Conservation (phyloP, 2,329 filamentous ascomycete species). For the Mollisiaceae sp. region DNA sequence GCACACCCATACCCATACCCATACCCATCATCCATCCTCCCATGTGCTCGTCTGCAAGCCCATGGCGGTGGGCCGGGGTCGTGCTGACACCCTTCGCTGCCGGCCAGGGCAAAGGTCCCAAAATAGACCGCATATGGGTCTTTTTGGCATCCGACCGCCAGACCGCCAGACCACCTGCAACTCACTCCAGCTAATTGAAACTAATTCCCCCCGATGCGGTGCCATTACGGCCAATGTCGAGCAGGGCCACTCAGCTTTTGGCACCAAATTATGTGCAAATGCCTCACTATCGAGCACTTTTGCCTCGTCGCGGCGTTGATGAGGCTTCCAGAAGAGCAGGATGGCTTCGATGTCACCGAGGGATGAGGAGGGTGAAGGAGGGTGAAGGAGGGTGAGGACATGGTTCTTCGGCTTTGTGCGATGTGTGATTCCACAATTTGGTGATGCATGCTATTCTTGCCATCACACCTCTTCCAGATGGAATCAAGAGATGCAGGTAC, state of each 20-base stretch:
- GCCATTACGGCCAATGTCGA: slow-evolving; percentile 20
- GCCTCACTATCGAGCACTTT: background rate
- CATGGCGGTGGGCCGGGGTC: background rate
- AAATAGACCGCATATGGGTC: slow-evolving; percentile 36
- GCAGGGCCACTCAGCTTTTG: background rate
- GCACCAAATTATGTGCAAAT: slow-evolving; percentile 11
- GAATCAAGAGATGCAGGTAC: slow-evolving; percentile 11
- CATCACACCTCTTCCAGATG: slow-evolving; percentile 2
- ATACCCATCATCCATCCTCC: too few relatives aligned
- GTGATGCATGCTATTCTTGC: slow-evolving; percentile 16
- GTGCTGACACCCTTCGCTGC: slow-evolving; percentile 15
- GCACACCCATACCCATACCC: background rate
- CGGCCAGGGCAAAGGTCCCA: slow-evolving; percentile 22
- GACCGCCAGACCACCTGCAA: slow-evolving; percentile 9
- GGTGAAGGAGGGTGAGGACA: background rate
- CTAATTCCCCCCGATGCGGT: slow-evolving; percentile 26
- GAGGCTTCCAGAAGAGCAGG: slow-evolving; percentile 9
- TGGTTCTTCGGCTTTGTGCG: background rate
- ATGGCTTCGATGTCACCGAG: background rate
- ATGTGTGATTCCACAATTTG: slow-evolving; percentile 12
- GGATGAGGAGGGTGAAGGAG: too few relatives aligned
- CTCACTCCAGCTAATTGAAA: slow-evolving; percentile 13
- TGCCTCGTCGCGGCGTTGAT: background rate
- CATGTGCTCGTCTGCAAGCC: background rate
- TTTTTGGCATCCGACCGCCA: slow-evolving; percentile 23